Conservation (phyloP, 495 filamentous ascomycete genomes). For the Articulospora tetracladia region DNA sequence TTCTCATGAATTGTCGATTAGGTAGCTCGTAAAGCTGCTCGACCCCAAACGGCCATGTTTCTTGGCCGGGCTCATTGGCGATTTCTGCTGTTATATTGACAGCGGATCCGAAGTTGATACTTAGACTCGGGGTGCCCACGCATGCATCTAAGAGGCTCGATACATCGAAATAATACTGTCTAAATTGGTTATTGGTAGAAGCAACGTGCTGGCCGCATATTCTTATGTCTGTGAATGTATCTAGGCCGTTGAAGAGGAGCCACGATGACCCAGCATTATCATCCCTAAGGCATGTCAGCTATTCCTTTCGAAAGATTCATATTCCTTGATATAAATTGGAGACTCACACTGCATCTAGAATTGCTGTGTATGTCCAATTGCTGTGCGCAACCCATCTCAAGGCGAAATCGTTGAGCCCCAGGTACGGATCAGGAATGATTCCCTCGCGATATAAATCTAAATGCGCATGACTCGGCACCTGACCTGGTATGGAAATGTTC, state of each 20-base stretch:
- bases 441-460: constrained; percentile 53
- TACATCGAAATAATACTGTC: constrained; percentile 67
- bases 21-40: constrained; percentile 49
- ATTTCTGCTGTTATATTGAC: constrained; percentile 49
- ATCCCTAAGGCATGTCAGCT: constrained; percentile 3
- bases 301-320: background rate
- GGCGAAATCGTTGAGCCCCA: constrained; percentile 57
- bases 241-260: constrained; percentile 67
- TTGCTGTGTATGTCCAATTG: constrained; percentile 45
- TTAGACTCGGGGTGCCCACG: constrained; percentile 35
- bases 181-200: constrained; percentile 67
- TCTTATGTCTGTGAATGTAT: constrained; percentile 61
- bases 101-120: constrained; percentile 55
- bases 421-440: constrained; percentile 55
- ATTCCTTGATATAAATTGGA: background rate
- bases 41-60: constrained; percentile 46
- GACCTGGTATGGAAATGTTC: constrained; percentile 54
- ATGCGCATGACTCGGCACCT: constrained; percentile 62
- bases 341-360: constrained; percentile 41
- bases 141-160: constrained; percentile 46
- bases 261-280: constrained; percentile 31
- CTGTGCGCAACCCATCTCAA: constrained; percentile 67
- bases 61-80: constrained; percentile 49
- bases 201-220: constrained; percentile 60
- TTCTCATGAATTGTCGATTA: constrained; percentile 54